Evolutionary conservation across 257 asterid genomes (phyloP).

Genomic region (Primulina huaijiensis): DNA sequence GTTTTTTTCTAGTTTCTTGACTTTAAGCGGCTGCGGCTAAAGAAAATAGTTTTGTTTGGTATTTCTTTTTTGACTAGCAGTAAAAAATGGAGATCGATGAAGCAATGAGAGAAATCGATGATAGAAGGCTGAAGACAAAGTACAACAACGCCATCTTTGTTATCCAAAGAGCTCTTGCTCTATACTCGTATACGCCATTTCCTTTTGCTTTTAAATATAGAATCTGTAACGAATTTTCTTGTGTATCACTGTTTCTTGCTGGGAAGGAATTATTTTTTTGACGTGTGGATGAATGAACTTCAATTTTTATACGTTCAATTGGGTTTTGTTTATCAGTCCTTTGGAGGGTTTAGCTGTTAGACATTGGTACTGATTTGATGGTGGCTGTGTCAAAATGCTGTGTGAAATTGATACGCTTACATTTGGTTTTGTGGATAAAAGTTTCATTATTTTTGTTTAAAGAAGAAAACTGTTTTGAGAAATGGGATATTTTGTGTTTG

Average conservation of each 20-base stretch:
- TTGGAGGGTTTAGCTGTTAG: conserved; percentile 8
- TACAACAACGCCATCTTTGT: conserved; percentile 81
- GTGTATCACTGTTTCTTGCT: background rate
- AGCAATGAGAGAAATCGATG: conserved; percentile 73
- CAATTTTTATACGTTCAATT: background rate
- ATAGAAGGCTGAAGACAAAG: conserved; percentile 76
- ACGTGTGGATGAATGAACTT: background rate
- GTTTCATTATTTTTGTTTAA: background rate
- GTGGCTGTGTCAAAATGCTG: background rate
- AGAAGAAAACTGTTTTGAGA: background rate
- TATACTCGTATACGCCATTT: conserved; percentile 57
- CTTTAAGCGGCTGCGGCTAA: background rate
- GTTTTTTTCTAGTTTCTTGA: background rate
- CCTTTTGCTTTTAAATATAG: conserved; percentile 15
- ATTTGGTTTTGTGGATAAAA: conserved; percentile 16
- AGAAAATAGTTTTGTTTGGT: background rate
- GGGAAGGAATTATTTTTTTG: background rate
- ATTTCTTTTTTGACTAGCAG: background rate
- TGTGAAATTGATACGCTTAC: background rate
- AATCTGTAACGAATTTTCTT: conserved; percentile 7
- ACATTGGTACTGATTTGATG: conserved; percentile 4
- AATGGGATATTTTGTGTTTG: background rate
- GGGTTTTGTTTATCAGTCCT: background rate
- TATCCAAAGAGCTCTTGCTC: conserved; percentile 81
- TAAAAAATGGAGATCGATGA: conserved; percentile 74